Percentiles rank a stretch among this genome's conserved stretches.
These are phyloP conservation scores for Neurospora sp. DNA, from an alignment of 495 filamentous ascomycete species.

Conservation along the genomic window DNA sequence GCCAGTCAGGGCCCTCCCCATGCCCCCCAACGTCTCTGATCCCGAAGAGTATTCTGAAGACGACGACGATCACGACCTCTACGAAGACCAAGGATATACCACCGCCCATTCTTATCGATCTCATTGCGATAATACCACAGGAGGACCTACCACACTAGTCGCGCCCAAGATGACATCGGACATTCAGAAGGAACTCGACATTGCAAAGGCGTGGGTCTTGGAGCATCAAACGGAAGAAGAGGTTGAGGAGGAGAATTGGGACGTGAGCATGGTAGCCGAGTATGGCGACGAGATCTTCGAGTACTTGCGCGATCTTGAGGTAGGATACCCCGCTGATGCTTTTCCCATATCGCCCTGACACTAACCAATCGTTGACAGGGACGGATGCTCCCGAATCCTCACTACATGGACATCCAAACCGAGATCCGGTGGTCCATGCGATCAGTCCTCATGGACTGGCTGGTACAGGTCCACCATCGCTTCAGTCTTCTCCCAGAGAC, in stretches of 20 bases:
- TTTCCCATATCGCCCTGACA: background rate
- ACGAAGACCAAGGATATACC: conserved; percentile 73
- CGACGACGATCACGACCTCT: conserved; percentile 65
- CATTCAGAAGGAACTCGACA: conserved; percentile 54
- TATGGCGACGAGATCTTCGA: conserved; percentile 92
- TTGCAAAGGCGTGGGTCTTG: conserved; percentile 60
- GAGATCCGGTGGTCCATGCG: conserved; percentile 99
- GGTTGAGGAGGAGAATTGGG: conserved; percentile 77
- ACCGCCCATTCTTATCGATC: conserved; percentile 65
- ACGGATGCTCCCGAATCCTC: conserved; percentile 69
- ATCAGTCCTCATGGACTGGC: conserved; percentile 94
- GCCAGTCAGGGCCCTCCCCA: conserved; percentile 10
- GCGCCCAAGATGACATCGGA: conserved; percentile 57
- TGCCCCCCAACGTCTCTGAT: conserved; percentile 32
- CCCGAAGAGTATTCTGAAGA: conserved; percentile 69
- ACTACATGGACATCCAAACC: conserved; percentile 96
- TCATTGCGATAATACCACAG: conserved; percentile 73
- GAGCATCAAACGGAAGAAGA: conserved; percentile 42
- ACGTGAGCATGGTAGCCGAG: conserved; percentile 97
- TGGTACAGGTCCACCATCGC: conserved; percentile 88
- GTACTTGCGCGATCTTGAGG: conserved; percentile 85
- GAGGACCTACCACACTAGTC: conserved; percentile 56
- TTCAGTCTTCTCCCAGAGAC: conserved; percentile 91
- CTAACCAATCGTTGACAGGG: conserved; percentile 40
- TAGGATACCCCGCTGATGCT: conserved; percentile 30